Conservation (phyloP, 75 land plant genomes). For the Selaginella tamariscina region DNA sequence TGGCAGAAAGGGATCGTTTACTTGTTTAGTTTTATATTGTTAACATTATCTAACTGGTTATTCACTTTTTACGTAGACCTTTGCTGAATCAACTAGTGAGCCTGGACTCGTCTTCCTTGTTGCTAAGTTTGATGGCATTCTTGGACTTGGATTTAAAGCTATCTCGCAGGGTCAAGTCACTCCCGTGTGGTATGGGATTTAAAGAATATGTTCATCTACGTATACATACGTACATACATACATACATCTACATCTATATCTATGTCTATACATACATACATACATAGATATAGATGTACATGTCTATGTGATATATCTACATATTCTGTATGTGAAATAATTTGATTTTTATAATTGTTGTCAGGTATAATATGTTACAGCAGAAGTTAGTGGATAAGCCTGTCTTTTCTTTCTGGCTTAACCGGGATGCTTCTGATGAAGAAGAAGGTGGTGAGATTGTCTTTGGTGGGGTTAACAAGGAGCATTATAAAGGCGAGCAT, state of each 20-base stretch:
- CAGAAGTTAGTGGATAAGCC: background rate
- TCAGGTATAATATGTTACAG: constrained; percentile 4
- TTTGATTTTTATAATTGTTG: background rate
- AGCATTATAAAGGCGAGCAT: background rate
- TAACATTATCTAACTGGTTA: background rate
- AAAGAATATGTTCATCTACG: background rate
- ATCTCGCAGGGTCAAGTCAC: background rate
- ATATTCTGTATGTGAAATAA: background rate
- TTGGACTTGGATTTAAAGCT: background rate
- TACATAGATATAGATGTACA: background rate
- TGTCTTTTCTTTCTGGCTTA: constrained; percentile 7
- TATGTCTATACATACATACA: background rate
- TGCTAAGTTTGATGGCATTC: constrained; percentile 11
- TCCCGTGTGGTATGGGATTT: constrained; percentile 6
- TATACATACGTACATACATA: background rate
- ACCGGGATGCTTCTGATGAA: constrained; percentile 2
- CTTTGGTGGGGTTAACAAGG: background rate
- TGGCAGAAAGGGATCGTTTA: background rate
- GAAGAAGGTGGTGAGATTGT: constrained; percentile 6
- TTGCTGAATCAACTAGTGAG: constrained; percentile 11
- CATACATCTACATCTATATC: background rate
- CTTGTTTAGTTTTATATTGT: background rate
- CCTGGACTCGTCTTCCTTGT: background rate
- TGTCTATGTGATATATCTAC: background rate
- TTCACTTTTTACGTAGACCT: background rate